phyloP scores from a whole-genome alignment of 2,329 filamentous ascomycete genomes.

The Penicillium freii region DNA sequence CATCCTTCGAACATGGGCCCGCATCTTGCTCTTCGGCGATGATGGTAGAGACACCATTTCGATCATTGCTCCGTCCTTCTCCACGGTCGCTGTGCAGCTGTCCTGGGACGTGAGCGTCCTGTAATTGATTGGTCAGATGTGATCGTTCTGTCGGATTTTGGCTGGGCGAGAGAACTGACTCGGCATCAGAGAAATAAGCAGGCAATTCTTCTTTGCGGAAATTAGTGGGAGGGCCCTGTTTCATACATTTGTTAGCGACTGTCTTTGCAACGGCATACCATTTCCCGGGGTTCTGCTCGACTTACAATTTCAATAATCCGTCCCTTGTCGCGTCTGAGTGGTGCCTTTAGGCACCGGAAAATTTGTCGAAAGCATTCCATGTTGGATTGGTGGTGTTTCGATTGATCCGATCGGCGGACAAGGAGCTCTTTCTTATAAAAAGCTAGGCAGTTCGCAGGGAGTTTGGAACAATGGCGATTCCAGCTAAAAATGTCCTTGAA shows the following conservation, averaged over 20 bases:
- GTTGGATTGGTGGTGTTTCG: not conserved
- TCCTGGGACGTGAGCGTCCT: slow-evolving; percentile 36
- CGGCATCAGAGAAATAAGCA: slow-evolving; percentile 40
- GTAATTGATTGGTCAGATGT: slow-evolving; percentile 29
- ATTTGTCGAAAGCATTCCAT: slow-evolving; percentile 42
- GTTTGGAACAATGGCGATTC: not conserved
- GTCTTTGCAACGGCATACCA: not conserved
- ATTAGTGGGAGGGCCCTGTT: slow-evolving; percentile 44
- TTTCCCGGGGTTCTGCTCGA: slow-evolving; percentile 9
- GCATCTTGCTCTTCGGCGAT: slow-evolving; percentile 29
- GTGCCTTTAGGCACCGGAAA: slow-evolving; percentile 33
- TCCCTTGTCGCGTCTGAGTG: slow-evolving; percentile 32
- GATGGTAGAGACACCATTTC: slow-evolving; percentile 27
- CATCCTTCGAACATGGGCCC: slow-evolving; percentile 30
- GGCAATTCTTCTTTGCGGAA: slow-evolving; percentile 45
- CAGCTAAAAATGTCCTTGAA: not conserved
- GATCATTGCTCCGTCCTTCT: slow-evolving; percentile 30
- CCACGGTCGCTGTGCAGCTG: slow-evolving; percentile 29
- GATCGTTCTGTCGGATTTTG: slow-evolving; percentile 17
- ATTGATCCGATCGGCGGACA: not conserved
- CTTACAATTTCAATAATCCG: slow-evolving; percentile 38
- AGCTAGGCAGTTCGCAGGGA: not conserved
- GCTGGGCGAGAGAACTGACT: slow-evolving; percentile 32
- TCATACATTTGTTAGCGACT: slow-evolving; percentile 12
- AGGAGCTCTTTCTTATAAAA: slow-evolving; percentile 5